phyloP scores from a whole-genome alignment of 192 early-diverging fungal species.

The Mortierella antarctica region DNA sequence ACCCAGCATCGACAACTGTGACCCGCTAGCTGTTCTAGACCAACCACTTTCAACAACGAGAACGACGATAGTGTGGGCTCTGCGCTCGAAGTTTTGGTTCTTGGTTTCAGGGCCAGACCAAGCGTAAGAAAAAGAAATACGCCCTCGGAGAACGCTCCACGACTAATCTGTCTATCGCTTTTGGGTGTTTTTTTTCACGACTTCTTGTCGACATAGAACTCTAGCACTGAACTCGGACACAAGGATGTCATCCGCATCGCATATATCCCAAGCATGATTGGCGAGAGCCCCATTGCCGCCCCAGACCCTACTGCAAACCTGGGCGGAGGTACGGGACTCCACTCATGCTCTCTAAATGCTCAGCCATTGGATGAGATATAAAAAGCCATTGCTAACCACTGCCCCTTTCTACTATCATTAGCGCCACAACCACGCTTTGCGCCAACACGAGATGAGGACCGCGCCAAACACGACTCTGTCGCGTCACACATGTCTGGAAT shows the following conservation, averaged over 20 bases:
- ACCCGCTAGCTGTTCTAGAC: too few species aligned
- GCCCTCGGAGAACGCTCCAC: too few species aligned
- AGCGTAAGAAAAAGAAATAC: too few species aligned
- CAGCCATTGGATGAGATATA: too few species aligned
- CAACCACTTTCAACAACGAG: too few species aligned
- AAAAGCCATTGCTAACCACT: background rate
- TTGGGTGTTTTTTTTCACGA: too few species aligned
- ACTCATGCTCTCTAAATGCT: background rate
- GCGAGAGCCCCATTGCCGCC: slow-evolving; percentile 19
- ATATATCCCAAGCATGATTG: slow-evolving; percentile 50
- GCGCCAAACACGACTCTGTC: slow-evolving; percentile 39
- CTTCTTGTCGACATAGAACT: background rate
- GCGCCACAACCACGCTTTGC: slow-evolving; percentile 20
- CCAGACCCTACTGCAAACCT: slow-evolving; percentile 19
- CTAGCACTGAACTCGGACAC: slow-evolving; percentile 9
- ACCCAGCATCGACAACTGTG: too few species aligned
- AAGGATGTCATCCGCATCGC: slow-evolving; percentile 52
- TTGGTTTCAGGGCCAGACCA: too few species aligned
- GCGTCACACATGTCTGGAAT: slow-evolving; percentile 22
- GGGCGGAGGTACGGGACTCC: slow-evolving; percentile 14
- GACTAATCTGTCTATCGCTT: background rate
- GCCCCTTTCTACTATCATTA: background rate
- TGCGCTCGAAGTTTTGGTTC: too few species aligned
- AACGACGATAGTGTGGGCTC: too few species aligned
- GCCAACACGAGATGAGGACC: slow-evolving; percentile 13